Conservation (phyloP, 805 yeast species). For the Hanseniaspora osmophila region DNA sequence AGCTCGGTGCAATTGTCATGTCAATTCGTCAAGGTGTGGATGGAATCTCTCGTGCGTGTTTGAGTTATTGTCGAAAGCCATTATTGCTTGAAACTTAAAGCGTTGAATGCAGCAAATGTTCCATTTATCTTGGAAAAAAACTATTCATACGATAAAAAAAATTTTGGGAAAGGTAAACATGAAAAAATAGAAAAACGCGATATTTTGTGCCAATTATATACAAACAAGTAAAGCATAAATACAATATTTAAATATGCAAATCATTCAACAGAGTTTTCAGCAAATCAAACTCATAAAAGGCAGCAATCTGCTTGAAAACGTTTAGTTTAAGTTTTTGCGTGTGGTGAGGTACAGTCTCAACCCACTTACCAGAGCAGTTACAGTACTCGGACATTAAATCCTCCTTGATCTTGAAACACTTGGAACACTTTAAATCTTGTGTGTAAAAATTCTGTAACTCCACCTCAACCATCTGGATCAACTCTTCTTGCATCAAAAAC, state of each 20-base stretch:
- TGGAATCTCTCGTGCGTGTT: too few relatives aligned
- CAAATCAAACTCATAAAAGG: slow-evolving; percentile 44
- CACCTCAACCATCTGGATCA: slow-evolving; percentile 50
- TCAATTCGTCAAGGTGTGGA: too few relatives aligned
- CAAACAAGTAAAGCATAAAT: background rate
- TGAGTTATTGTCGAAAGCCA: background rate
- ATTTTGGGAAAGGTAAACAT: background rate
- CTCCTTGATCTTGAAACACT: slow-evolving; percentile 55
- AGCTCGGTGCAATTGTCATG: background rate
- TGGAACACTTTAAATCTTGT: slow-evolving; percentile 73
- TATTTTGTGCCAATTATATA: background rate
- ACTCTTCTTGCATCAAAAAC: slow-evolving; percentile 61
- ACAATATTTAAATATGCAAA: background rate
- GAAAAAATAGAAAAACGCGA: background rate
- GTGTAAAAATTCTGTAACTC: slow-evolving; percentile 44
- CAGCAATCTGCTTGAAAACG: slow-evolving; percentile 46
- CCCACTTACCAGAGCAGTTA: slow-evolving; percentile 81
- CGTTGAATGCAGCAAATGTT: background rate
- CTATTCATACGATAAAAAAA: background rate
- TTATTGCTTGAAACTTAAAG: background rate
- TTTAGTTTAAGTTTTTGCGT: slow-evolving; percentile 32
- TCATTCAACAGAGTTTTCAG: slow-evolving; percentile 22
- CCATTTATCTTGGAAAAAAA: too few relatives aligned
- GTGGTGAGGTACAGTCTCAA: slow-evolving; percentile 34
- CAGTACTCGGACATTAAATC: slow-evolving; percentile 65